These are phyloP conservation scores for Rhodamnia rubescens DNA, from an alignment of 345 rosid genomes.

Conservation along the genomic window DNA sequence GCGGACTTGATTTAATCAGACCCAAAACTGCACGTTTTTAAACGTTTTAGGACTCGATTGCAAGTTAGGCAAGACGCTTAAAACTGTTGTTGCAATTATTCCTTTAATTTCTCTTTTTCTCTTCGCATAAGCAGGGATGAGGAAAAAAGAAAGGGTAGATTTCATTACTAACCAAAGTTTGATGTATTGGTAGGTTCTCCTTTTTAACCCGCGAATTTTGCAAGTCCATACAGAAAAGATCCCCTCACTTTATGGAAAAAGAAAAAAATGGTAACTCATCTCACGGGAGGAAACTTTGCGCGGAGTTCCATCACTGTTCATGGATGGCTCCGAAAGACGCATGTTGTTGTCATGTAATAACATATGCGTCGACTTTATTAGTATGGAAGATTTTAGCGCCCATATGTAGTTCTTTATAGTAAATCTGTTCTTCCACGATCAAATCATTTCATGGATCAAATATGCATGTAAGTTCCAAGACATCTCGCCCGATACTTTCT, in stretches of 20 bases:
- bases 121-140: neutral
- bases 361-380: neutral
- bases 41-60: neutral
- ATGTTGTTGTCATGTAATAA: neutral
- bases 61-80: neutral
- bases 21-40: neutral
- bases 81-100: neutral
- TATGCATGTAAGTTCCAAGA: neutral
- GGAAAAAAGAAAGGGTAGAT: neutral
- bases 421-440: neutral
- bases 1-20: neutral
- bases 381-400: neutral
- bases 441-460: neutral
- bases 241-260: neutral
- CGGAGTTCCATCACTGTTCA: too few relatives aligned
- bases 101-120: neutral
- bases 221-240: neutral
- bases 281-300: too few relatives aligned
- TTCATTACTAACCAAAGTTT: neutral
- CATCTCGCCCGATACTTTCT: neutral
- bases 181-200: too few relatives aligned
- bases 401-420: neutral
- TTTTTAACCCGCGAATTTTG: neutral
- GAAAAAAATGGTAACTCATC: too few relatives aligned
- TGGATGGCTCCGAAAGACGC: neutral